Percentiles rank a stretch among this genome's conserved stretches.
Conservation (phyloP, 306 rosid species). For the Mucuna pruriens region DNA sequence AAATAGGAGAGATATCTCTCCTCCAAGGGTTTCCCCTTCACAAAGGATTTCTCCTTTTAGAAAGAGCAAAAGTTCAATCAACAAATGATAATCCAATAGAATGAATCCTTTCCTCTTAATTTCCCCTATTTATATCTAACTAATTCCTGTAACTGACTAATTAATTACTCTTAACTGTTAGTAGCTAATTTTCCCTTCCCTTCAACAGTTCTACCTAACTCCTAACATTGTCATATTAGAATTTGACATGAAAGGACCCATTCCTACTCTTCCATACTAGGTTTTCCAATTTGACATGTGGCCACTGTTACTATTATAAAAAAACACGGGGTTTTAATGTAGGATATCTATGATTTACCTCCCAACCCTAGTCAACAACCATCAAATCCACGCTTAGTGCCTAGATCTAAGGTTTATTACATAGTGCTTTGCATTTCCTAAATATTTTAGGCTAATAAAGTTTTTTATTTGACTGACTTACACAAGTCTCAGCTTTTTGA, state of each 20-base stretch:
- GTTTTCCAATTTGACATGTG: constrained; percentile 32
- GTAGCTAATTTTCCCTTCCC: no score
- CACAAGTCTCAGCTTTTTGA: not conserved
- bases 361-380: constrained; percentile 79
- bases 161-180: no score
- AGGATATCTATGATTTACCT: constrained; percentile 76
- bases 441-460: constrained; percentile 24
- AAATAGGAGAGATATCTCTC: no score
- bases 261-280: not conserved
- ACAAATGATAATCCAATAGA: no score
- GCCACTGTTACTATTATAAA: constrained; percentile 28
- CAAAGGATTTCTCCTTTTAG: no score
- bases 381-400: constrained; percentile 74
- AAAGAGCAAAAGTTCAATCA: no score
- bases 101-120: no score
- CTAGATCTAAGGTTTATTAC: constrained; percentile 67
- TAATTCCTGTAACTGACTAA: no score
- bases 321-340: constrained; percentile 46
- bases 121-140: no score
- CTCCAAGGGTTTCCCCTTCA: no score
- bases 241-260: not conserved
- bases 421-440: constrained; percentile 21
- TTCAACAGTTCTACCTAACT: no score
- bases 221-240: not conserved
- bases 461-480: not conserved